These are phyloP conservation scores for Morella rubra DNA, from an alignment of 306 rosid genomes.

Conservation along the genomic window DNA sequence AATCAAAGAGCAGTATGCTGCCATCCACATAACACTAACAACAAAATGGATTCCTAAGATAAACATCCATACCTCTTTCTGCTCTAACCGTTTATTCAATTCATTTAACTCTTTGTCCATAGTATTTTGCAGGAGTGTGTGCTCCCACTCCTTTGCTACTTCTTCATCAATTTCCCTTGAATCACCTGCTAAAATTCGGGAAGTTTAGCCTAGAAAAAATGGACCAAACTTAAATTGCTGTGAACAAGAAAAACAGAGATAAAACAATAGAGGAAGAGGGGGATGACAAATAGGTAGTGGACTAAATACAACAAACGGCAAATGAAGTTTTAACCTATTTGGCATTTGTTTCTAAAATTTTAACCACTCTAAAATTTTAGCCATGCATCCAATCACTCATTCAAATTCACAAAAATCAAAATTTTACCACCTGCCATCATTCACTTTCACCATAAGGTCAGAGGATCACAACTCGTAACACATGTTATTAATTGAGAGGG, in stretches of 20 bases:
- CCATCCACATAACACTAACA: conserved; percentile 4
- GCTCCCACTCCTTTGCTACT: conserved; percentile 98
- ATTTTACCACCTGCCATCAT: no score
- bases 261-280: conserved; percentile 13
- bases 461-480: no score
- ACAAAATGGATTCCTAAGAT: not conserved
- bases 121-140: conserved; percentile 87
- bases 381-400: no score
- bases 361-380: no score
- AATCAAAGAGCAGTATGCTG: not conserved
- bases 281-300: not conserved
- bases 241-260: conserved; percentile 20
- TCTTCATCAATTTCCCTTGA: conserved; percentile 86
- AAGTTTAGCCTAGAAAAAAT: conserved; percentile 25
- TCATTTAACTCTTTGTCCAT: conserved; percentile 97
- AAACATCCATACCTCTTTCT: conserved; percentile 69
- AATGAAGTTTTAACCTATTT: conserved; percentile 5
- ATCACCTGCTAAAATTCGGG: conserved; percentile 58
- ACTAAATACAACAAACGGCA: conserved; percentile 1
- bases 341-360: no score
- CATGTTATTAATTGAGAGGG: no score
- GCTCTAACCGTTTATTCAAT: conserved; percentile 88
- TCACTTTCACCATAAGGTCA: no score
- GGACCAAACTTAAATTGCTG: conserved; percentile 19
- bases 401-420: no score